Base-by-base conservation (phyloP, 2,329 filamentous ascomycete genomes). In the Penicillium italicum region DNA sequence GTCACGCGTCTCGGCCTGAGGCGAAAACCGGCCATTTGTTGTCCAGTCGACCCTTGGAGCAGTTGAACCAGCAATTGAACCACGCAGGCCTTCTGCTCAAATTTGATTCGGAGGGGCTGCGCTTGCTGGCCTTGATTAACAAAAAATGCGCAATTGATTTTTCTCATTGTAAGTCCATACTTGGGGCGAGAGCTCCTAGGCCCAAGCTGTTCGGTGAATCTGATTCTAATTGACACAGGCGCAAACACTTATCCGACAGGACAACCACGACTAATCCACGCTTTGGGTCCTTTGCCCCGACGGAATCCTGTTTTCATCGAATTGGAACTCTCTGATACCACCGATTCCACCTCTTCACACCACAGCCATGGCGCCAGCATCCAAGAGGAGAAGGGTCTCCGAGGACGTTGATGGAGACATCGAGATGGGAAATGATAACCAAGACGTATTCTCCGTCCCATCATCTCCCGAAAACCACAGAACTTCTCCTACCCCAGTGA, bases 301-400 rank as follows among this genome's bases (percentile, higher is more conserved):
- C 16, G 16, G 5, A 33, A 12, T 5, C 1, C 22, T 4, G 0
- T 45, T 37, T 20, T 2, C 5, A 8, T 28, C 16, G 16, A 34
- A 46, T n/a, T 31, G 20, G 18, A 20, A 20, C 22, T 22, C 26
- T 10, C 43, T 33, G 12, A 53, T n/a, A 51, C 9, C 30, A 26
- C 34, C 18, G 7, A 34, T 22, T 28, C 31, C 43, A 43, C 20
- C 31, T 26, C 22, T 22, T 26, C 51, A 28, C 47, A 52, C 7
- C 9, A n/a, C 57, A 56, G 56, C 30, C 37, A 74, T 74, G 72
- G 59, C 68, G n/a, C 69, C 69, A 31, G 64, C 70, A 20, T 60
- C 64, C 24, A 75, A 75, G 57, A 65, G 72, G 49, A 71, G 73
- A 56, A 70, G 69, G 50, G 67, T 74, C 33, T 73, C 69, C 44